phyloP scores from a whole-genome alignment of 2,329 filamentous ascomycete genomes.

The Lasiodiplodia citricola region DNA sequence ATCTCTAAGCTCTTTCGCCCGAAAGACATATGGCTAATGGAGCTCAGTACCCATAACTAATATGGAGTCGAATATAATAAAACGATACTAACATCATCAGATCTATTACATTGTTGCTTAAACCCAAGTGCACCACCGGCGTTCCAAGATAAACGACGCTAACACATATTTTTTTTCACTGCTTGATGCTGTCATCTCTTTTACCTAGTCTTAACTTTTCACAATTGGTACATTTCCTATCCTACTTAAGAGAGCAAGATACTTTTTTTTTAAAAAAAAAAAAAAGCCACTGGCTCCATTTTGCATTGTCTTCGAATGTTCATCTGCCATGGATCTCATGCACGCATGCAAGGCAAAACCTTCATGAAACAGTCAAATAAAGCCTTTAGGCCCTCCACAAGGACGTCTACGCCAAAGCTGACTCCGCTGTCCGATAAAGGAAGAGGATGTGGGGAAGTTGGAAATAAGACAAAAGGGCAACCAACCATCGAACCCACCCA shows the following conservation, averaged over 20 bases:
- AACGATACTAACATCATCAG: too few relatives aligned
- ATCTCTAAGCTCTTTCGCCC: too few relatives aligned
- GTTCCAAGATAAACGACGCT: too few relatives aligned
- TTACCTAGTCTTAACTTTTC: neutral
- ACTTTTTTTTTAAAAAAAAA: neutral
- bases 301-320: neutral
- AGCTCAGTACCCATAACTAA: too few relatives aligned
- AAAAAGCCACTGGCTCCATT: neutral
- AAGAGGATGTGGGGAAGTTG: neutral
- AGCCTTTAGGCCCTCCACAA: neutral
- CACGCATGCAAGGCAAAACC: neutral
- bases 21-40: too few relatives aligned
- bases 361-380: neutral
- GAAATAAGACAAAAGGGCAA: neutral
- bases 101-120: neutral
- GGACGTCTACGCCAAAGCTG: conserved; percentile 1
- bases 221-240: conserved; percentile 5
- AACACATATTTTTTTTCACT: neutral
- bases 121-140: neutral
- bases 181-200: neutral
- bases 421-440: neutral
- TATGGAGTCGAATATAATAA: too few relatives aligned
- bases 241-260: neutral
- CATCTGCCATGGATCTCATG: neutral
- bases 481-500: conserved; percentile 3